Evolutionary conservation across 768 basidiomycete genomes (phyloP).

Genomic region (Suillus hirtellus): DNA sequence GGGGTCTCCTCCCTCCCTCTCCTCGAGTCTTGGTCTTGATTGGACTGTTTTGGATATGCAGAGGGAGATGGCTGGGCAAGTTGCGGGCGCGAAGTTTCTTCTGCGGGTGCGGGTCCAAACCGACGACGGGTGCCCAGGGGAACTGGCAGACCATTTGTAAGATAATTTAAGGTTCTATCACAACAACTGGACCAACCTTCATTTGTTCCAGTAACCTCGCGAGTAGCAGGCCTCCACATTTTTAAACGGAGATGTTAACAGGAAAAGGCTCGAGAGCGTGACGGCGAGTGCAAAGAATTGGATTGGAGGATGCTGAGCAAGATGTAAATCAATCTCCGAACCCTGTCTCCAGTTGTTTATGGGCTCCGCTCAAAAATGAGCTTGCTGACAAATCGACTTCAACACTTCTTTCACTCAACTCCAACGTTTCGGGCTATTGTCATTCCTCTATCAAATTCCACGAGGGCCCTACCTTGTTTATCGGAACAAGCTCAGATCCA

Average conservation of each 20-base stretch:
- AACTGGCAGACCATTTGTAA: constrained; percentile 41
- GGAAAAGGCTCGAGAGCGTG: constrained; percentile 33
- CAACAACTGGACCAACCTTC: constrained; percentile 61
- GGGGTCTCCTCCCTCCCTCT: constrained; percentile 71
- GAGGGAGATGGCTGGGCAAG: constrained; percentile 87
- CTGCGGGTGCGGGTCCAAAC: constrained; percentile 85
- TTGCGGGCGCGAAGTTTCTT: constrained; percentile 80
- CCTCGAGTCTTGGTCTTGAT: constrained; percentile 58
- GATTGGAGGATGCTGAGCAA: constrained; percentile 17
- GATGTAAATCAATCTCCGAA: constrained; percentile 37
- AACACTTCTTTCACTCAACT: no score
- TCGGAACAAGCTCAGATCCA: neutral
- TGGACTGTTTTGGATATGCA: constrained; percentile 70
- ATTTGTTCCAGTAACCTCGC: constrained; percentile 90
- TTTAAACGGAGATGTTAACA: constrained; percentile 24
- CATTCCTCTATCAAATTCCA: no score
- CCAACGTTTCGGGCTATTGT: no score
- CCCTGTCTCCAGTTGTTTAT: constrained; percentile 20
- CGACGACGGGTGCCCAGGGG: constrained; percentile 88
- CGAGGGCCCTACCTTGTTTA: neutral
- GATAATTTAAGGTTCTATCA: constrained; percentile 11
- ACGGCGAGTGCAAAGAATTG: constrained; percentile 17
- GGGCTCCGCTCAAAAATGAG: constrained; percentile 35
- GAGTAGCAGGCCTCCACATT: constrained; percentile 90
- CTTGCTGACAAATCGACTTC: constrained; percentile 27